Evolutionary conservation across 805 yeast genomes (phyloP), one percentile per base, ranked within the genome.

Genomic region (Scheffersomyces stipitis): DNA sequence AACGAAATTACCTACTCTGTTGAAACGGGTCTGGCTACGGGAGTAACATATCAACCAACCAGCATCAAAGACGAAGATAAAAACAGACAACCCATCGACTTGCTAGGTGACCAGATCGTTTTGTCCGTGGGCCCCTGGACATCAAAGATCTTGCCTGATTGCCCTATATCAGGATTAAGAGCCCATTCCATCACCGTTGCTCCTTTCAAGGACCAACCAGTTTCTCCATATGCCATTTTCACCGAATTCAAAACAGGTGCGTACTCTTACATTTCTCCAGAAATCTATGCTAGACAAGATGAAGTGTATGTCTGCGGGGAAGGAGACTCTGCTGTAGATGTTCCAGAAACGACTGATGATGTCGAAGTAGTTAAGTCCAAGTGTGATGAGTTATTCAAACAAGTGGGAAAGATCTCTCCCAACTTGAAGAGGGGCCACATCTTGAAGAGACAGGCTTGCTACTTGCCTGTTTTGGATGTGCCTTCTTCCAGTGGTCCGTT

Each of bases 251-350:
- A 81, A 53, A 68, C 86, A n/a, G 78, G 76, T n/a, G 68, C 73
- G 15, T 69, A 70, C 29, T 74, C 80, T 30, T 85, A 81, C 60
- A 90, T 86, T 16, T 80, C 95, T 2, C 99, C 99, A 0, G 99
- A 91, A 58, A 80, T 93, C 44, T 91, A 91, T 60, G 96, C 98
- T 6, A 76, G 99, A 58, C 83, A 81, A 52, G 96, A 91, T 62
- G 99, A 93, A 62, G 93, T 91, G 28, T 91, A 90, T 53, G 93
- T 93, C 2, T 91, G 98, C 64, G 98, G 99, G 30, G 99, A 93
- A 62, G 96, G 96, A 31, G 97, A 89, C 54, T 81, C 95, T 1
- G 75, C 84, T 15, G 95, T 86, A 17, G 90, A 86, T 37, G 78
- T 93, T 23, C 99, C 98, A 3, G 96, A 88, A 52, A 85, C 96